A percentile compares a stretch with the other conserved stretches of the same genome.
Conservation (phyloP, 1,284 basidiomycete genomes). For the Ceratobasidium sp. region DNA sequence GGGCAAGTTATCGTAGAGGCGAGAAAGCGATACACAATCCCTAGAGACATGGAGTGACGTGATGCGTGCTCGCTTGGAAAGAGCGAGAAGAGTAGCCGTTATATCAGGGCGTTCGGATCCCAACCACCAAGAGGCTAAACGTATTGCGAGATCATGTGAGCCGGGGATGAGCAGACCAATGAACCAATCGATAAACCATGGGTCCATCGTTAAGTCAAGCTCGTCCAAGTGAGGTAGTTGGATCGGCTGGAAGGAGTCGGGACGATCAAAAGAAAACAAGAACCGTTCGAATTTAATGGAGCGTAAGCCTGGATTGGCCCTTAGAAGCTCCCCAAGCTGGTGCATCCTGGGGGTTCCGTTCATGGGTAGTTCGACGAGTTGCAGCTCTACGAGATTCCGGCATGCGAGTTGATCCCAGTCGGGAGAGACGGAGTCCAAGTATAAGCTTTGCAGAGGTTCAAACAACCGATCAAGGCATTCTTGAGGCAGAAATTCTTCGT, state of each 20-base stretch:
- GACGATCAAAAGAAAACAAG: neutral
- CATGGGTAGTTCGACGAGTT: conserved; percentile 13
- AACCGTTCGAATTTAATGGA: conserved; percentile 11
- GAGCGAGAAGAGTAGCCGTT: neutral
- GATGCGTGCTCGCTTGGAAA: conserved; percentile 11
- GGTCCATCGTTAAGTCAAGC: neutral
- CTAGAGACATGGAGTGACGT: conserved; percentile 4
- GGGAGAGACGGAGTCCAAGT: conserved; percentile 20
- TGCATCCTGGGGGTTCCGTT: conserved; percentile 5
- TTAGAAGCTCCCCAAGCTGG: neutral
- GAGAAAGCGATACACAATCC: neutral
- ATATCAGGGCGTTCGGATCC: neutral
- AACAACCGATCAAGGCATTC: neutral
- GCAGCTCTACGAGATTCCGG: conserved; percentile 29
- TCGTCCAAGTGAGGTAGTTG: neutral
- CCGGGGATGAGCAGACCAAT: neutral
- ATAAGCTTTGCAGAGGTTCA: neutral
- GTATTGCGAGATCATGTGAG: neutral
- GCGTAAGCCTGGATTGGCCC: neutral
- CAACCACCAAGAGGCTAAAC: neutral
- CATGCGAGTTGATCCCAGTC: conserved; percentile 29
- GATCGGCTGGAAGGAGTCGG: neutral
- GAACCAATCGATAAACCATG: conserved; percentile 13
- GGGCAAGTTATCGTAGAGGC: neutral
- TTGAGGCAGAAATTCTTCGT: neutral